phyloP scores from a whole-genome alignment of 257 asterid genomes.

The Petrea volubilis region DNA sequence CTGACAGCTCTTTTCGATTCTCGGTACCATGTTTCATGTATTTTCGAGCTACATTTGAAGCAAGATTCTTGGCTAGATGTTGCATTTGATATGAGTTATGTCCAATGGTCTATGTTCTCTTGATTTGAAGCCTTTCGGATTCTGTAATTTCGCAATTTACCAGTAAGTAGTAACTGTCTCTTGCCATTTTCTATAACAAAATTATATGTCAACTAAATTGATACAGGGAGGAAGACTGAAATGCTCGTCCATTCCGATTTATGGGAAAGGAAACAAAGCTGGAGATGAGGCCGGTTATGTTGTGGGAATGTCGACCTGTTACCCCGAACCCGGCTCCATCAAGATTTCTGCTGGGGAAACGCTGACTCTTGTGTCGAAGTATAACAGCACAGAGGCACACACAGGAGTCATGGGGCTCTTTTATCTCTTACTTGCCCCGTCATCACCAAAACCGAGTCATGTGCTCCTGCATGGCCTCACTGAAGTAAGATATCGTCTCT shows the following conservation, averaged over 20 bases:
- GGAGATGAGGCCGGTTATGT: slow-evolving; percentile 79
- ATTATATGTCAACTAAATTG: too few species aligned
- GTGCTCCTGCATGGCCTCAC: slow-evolving; percentile 18
- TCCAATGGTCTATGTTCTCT: too few species aligned
- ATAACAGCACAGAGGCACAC: slow-evolving; percentile 44
- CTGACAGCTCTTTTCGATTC: too few species aligned
- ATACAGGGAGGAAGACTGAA: slow-evolving; percentile 60
- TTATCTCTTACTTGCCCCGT: slow-evolving; percentile 63
- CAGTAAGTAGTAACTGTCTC: too few species aligned
- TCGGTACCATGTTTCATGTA: too few species aligned
- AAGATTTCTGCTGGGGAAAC: slow-evolving; percentile 61
- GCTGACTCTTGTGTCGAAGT: slow-evolving; percentile 62
- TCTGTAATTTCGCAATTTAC: too few species aligned
- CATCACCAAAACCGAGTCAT: slow-evolving; percentile 24
- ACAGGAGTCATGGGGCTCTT: slow-evolving; percentile 82
- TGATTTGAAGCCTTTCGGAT: too few species aligned
- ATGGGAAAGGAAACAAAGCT: slow-evolving; percentile 59
- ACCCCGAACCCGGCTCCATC: slow-evolving; percentile 72
- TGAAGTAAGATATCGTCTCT: slow-evolving; percentile 31
- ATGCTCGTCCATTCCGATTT: slow-evolving; percentile 65
- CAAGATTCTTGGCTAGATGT: too few species aligned
- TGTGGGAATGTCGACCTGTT: slow-evolving; percentile 81
- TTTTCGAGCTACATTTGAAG: too few species aligned
- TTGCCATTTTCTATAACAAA: too few species aligned
- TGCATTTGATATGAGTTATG: too few species aligned